A percentile compares a stretch with the other conserved stretches of the same genome.
These are phyloP conservation scores for Ogataea parapolymorpha DNA, from an alignment of 805 yeast species.

Conservation along the genomic window DNA sequence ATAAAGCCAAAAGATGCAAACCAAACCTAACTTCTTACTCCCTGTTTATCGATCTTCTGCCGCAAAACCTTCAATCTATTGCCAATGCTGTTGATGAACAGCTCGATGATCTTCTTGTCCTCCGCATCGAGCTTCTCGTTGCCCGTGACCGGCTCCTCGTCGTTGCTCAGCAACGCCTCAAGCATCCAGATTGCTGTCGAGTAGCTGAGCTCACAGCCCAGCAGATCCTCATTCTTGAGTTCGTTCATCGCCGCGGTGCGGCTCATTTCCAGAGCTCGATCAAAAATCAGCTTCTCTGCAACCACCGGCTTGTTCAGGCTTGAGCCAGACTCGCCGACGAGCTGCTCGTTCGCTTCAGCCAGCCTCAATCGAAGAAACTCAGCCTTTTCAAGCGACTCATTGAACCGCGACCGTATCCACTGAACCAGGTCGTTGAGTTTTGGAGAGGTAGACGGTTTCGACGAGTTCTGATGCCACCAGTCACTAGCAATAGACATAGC, in stretches of 20 bases:
- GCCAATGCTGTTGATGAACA: conserved; percentile 79
- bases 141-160: conserved; percentile 18
- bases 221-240: conserved; percentile 65
- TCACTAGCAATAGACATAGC: conserved; percentile 84
- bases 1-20: conserved; percentile 8
- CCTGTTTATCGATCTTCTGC: conserved; percentile 45
- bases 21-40: conserved; percentile 10
- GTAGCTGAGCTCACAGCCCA: conserved; percentile 82
- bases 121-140: conserved; percentile 58
- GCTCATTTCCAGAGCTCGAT: conserved; percentile 90
- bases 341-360: conserved; percentile 44
- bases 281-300: conserved; percentile 86
- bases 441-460: conserved; percentile 33
- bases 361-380: conserved; percentile 65
- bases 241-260: conserved; percentile 89
- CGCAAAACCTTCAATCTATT: conserved; percentile 71
- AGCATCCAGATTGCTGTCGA: conserved; percentile 95
- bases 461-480: conserved; percentile 74
- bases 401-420: conserved; percentile 87
- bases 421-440: conserved; percentile 72
- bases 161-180: conserved; percentile 68
- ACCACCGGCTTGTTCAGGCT: conserved; percentile 36
- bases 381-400: conserved; percentile 85
- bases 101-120: conserved; percentile 72
- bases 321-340: conserved; percentile 11